Conservation (phyloP, 768 basidiomycete genomes). For the Tulasnella sp. region DNA sequence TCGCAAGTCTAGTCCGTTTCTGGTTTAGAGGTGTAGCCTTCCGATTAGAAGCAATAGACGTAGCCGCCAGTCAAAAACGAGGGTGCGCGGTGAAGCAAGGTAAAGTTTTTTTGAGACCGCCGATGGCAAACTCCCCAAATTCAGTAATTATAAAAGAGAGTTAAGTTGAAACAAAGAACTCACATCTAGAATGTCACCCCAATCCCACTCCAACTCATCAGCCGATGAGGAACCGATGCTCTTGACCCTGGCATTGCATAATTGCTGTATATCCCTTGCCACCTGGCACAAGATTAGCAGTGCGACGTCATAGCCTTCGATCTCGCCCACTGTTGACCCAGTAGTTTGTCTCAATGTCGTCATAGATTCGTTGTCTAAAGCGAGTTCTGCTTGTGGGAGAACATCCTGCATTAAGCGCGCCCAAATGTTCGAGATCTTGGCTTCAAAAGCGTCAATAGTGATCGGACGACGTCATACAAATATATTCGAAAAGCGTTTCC, state of each 20-base stretch:
- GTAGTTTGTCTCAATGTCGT: neutral
- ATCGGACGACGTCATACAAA: too few relatives aligned
- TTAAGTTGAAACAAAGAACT: neutral
- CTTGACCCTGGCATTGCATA: neutral
- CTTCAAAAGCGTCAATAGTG: too few relatives aligned
- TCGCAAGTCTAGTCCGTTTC: constrained; percentile 6
- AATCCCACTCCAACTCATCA: neutral
- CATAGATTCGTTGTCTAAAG: neutral
- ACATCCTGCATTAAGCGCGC: too few relatives aligned
- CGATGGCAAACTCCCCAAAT: neutral
- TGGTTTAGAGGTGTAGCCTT: neutral
- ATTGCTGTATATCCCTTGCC: neutral
- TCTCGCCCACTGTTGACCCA: too few relatives aligned
- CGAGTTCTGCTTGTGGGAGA: too few relatives aligned
- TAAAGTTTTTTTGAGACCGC: neutral
- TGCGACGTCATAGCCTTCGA: too few relatives aligned
- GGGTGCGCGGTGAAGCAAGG: neutral
- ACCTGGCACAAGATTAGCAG: neutral
- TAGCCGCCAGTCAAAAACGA: neutral
- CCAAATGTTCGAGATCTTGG: too few relatives aligned
- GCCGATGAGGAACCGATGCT: neutral
- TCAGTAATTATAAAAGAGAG: neutral
- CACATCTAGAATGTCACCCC: constrained; percentile 13
- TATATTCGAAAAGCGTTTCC: too few relatives aligned
- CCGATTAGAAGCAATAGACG: too few relatives aligned